Percentiles rank a stretch among this genome's conserved stretches.
Conservation (phyloP, 2,329 filamentous ascomycete genomes). For the Xylariaceae sp. region DNA sequence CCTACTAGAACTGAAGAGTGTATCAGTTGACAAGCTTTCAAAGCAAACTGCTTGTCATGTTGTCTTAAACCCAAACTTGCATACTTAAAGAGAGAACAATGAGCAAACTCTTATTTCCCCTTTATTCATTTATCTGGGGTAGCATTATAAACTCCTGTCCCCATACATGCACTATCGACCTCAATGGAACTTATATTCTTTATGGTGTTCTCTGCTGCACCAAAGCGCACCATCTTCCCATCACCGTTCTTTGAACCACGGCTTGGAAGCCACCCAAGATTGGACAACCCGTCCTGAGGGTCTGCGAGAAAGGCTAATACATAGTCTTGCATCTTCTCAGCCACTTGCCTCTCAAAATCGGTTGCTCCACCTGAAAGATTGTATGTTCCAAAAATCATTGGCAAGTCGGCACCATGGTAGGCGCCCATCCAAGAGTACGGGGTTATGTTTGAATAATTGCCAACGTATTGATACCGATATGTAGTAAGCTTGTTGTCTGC, state of each 20-base stretch:
- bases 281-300: conserved; percentile 27
- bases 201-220: conserved; percentile 15
- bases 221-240: conserved; percentile 29
- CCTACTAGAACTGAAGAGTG: neutral
- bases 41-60: conserved; percentile 14
- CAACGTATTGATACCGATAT: conserved; percentile 50
- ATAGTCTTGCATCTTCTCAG: conserved; percentile 37
- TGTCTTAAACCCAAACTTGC: conserved; percentile 13
- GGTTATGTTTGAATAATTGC: conserved; percentile 49
- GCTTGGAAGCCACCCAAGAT: conserved; percentile 23
- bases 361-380: conserved; percentile 35
- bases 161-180: conserved; percentile 32
- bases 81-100: conserved; percentile 1
- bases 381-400: conserved; percentile 40
- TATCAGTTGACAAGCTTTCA: neutral
- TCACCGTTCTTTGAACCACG: neutral
- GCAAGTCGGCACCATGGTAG: conserved; percentile 36
- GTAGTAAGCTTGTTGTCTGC: conserved; percentile 41
- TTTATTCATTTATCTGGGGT: conserved; percentile 14
- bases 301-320: conserved; percentile 36
- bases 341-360: conserved; percentile 31
- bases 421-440: conserved; percentile 49
- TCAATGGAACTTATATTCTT: conserved; percentile 33
- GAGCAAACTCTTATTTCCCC: neutral
- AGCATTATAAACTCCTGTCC: conserved; percentile 25